Conservation (phyloP, 2,329 filamentous ascomycete species). For the Apiospora marii region DNA sequence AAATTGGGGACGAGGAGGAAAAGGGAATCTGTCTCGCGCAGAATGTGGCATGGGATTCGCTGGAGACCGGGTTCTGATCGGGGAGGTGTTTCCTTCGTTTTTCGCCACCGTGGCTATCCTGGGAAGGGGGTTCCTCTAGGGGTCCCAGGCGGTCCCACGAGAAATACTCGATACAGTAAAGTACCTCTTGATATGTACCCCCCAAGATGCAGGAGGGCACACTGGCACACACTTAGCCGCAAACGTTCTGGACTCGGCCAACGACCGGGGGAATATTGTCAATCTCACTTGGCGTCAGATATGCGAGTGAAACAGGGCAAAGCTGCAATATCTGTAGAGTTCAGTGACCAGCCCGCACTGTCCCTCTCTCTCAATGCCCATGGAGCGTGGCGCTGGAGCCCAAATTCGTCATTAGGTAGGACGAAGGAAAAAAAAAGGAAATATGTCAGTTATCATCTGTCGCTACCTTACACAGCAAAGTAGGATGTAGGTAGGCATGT, state of each 20-base stretch:
- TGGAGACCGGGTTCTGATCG: neutral
- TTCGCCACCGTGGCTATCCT: slow-evolving; percentile 43
- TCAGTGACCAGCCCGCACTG: neutral
- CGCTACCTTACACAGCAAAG: slow-evolving; percentile 1
- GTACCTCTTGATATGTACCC: slow-evolving; percentile 29
- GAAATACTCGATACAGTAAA: slow-evolving; percentile 27
- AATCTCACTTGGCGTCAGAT: slow-evolving; percentile 31
- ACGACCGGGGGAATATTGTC: slow-evolving; percentile 32
- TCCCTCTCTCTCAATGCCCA: neutral
- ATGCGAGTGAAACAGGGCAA: slow-evolving; percentile 20
- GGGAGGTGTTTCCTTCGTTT: slow-evolving; percentile 22
- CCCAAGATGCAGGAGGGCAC: neutral
- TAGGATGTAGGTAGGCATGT: neutral
- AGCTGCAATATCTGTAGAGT: neutral
- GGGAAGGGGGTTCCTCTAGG: slow-evolving; percentile 35
- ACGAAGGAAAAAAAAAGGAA: neutral
- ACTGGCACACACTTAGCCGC: slow-evolving; percentile 39
- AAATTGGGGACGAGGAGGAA: slow-evolving; percentile 36
- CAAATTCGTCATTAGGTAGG: slow-evolving; percentile 10
- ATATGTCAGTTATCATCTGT: neutral
- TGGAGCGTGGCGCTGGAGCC: neutral
- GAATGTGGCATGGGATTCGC: slow-evolving; percentile 1
- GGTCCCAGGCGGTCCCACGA: slow-evolving; percentile 31
- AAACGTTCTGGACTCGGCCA: slow-evolving; percentile 42
- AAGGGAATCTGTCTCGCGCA: slow-evolving; percentile 31